phyloP scores from a whole-genome alignment of 2,329 filamentous ascomycete species.

The Helotiales sp. region DNA sequence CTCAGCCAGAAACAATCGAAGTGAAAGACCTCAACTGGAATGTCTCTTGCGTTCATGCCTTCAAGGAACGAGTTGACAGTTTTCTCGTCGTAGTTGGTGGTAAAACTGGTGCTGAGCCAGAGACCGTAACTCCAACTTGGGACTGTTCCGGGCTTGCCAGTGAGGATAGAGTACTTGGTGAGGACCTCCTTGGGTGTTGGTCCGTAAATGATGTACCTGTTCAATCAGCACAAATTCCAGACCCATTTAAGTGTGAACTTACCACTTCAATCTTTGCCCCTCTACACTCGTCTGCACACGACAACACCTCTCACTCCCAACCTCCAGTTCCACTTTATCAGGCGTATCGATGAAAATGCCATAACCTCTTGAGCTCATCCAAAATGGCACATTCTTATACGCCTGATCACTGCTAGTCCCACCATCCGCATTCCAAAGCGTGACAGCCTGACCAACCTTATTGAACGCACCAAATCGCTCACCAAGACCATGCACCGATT shows the following conservation, averaged over 20 bases:
- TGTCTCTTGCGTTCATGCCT: slow-evolving; percentile 60
- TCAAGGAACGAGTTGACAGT: slow-evolving; percentile 63
- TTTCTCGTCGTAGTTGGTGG: slow-evolving; percentile 63
- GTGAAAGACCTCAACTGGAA: slow-evolving; percentile 65
- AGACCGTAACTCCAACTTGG: slow-evolving; percentile 78
- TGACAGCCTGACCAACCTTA: slow-evolving; percentile 73
- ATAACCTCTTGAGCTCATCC: slow-evolving; percentile 74
- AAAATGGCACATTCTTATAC: slow-evolving; percentile 75
- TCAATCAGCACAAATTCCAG: not conserved
- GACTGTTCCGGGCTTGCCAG: slow-evolving; percentile 66
- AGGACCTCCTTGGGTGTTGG: slow-evolving; percentile 74
- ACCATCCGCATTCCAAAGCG: slow-evolving; percentile 67
- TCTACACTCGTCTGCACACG: slow-evolving; percentile 72
- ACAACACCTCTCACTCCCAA: slow-evolving; percentile 75
- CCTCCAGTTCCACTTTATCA: slow-evolving; percentile 71
- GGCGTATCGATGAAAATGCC: slow-evolving; percentile 77
- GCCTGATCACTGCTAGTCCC: slow-evolving; percentile 73
- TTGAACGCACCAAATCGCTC: slow-evolving; percentile 79
- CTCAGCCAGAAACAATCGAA: slow-evolving; percentile 70
- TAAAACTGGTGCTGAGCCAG: slow-evolving; percentile 76
- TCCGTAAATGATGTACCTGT: slow-evolving; percentile 71
- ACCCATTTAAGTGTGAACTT: not conserved
- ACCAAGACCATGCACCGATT: slow-evolving; percentile 75
- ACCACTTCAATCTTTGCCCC: slow-evolving; percentile 72
- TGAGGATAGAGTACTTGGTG: slow-evolving; percentile 68